phyloP scores from a whole-genome alignment of 139 green algal species.

The Micractinium sp. region DNA sequence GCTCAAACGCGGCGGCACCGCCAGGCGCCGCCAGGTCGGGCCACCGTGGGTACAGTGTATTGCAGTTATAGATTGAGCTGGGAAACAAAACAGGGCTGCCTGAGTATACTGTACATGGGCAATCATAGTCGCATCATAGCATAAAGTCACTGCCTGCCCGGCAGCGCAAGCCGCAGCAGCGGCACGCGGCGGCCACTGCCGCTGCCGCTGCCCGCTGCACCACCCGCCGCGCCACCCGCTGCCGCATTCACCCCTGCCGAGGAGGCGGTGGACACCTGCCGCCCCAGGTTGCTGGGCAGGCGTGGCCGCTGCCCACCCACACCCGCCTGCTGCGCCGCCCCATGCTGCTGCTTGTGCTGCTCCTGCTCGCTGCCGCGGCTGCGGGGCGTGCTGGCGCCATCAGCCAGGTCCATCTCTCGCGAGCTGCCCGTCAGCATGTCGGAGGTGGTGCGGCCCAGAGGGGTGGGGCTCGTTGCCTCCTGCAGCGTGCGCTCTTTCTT shows the following conservation, averaged over 20 bases:
- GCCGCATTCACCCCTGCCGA: not conserved
- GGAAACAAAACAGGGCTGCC: not conserved
- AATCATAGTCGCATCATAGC: not conserved
- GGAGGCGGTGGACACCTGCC: not conserved
- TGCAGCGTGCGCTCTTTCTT: constrained; percentile 34
- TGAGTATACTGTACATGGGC: no score
- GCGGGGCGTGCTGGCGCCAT: not conserved
- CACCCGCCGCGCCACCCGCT: not conserved
- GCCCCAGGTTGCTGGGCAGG: constrained; percentile 22
- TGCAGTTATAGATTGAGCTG: not conserved
- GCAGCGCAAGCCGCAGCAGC: constrained; percentile 9
- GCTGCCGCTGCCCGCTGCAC: not conserved
- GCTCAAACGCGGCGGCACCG: no score
- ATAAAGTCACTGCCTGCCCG: constrained; percentile 7
- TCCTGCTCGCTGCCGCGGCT: constrained; percentile 1
- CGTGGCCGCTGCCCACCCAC: not conserved
- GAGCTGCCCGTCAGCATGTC: not conserved
- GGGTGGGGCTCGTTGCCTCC: constrained; percentile 13
- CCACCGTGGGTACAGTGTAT: not conserved
- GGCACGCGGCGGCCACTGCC: not conserved
- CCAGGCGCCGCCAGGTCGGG: no score
- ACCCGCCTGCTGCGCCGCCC: not conserved
- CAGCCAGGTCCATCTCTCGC: not conserved
- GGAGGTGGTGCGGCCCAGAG: constrained; percentile 1
- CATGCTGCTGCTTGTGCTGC: not conserved